These are phyloP conservation scores for Berberis vulgaris DNA, from an alignment of 164 flowering plant species.

Conservation along the genomic window DNA sequence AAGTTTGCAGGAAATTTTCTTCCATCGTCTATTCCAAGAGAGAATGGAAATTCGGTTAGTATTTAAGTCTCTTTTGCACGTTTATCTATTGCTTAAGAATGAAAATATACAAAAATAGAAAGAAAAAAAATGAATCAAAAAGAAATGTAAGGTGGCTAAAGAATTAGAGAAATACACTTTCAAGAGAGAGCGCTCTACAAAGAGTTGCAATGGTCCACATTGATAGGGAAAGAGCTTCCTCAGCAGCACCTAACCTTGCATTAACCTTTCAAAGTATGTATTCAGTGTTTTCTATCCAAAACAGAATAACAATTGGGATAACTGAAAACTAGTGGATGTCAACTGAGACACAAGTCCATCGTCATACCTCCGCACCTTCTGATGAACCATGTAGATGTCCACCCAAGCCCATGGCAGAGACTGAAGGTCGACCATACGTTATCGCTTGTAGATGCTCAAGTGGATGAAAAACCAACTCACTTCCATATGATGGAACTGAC, in stretches of 20 bases:
- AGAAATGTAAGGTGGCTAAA: conserved; percentile 3
- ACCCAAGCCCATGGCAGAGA: conserved; percentile 41
- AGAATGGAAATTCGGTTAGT: no score
- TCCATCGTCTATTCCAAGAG: no score
- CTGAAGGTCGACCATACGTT: conserved; percentile 47
- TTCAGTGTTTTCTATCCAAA: conserved; percentile 1
- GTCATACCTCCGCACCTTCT: conserved; percentile 46
- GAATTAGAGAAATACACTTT: conserved; percentile 40
- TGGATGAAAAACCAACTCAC: conserved; percentile 59
- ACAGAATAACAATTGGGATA: not conserved
- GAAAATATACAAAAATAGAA: conserved; percentile 42
- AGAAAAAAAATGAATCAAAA: not conserved
- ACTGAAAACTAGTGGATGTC: not conserved
- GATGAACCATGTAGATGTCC: conserved; percentile 22
- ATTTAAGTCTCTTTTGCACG: no score
- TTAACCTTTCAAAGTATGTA: conserved; percentile 32
- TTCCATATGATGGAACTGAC: conserved; percentile 58
- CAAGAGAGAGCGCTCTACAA: conserved; percentile 88
- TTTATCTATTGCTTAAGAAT: no score
- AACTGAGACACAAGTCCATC: not conserved
- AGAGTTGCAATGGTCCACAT: conserved; percentile 82
- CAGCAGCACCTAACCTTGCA: conserved; percentile 68
- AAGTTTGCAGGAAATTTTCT: no score
- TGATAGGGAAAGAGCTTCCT: conserved; percentile 79
- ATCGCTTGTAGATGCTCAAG: conserved; percentile 84